Percentiles rank a stretch among this genome's conserved stretches.
phyloP scores from a whole-genome alignment of 805 yeast species.

The Cyberlindnera nakhonratchasimensis region DNA sequence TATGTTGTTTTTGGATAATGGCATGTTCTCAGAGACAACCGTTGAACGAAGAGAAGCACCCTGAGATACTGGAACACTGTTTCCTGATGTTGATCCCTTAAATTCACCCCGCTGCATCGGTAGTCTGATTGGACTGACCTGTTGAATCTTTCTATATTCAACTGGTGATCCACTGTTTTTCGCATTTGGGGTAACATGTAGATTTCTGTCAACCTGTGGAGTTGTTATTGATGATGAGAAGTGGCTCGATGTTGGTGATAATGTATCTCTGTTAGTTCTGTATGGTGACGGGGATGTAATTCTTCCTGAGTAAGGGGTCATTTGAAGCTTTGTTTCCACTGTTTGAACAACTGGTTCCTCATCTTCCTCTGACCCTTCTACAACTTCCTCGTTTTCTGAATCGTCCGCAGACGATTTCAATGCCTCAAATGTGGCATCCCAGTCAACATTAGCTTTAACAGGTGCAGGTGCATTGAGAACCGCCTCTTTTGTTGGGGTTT shows the following conservation, averaged over 20 bases:
- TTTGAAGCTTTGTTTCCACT: constrained; percentile 5
- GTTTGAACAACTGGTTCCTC: constrained; percentile 1
- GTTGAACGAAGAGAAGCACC: constrained; percentile 4
- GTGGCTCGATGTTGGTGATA: constrained; percentile 7
- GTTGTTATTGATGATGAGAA: not conserved
- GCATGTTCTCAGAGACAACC: not conserved
- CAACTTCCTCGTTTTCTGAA: not conserved
- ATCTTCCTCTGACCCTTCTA: not conserved
- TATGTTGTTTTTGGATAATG: constrained; percentile 14
- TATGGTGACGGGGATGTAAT: constrained; percentile 16
- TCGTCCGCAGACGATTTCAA: constrained; percentile 9
- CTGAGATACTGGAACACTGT: constrained; percentile 1
- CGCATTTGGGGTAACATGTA: not conserved
- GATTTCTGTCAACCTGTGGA: not conserved
- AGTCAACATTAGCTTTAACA: constrained; percentile 17
- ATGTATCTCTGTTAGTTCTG: constrained; percentile 1
- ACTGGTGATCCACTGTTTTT: constrained; percentile 4
- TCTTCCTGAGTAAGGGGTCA: constrained; percentile 19
- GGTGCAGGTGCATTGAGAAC: not conserved
- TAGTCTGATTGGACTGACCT: constrained; percentile 11
- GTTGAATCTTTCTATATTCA: constrained; percentile 7
- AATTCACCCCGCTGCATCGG: not conserved
- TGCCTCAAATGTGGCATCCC: constrained; percentile 26
- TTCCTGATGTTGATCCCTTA: not conserved
- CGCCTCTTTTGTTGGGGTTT: not conserved